Evolutionary conservation across 306 rosid species (phyloP), one percentile per base, ranked within the genome.

Genomic region (Dalbergia cochinchinensis): DNA sequence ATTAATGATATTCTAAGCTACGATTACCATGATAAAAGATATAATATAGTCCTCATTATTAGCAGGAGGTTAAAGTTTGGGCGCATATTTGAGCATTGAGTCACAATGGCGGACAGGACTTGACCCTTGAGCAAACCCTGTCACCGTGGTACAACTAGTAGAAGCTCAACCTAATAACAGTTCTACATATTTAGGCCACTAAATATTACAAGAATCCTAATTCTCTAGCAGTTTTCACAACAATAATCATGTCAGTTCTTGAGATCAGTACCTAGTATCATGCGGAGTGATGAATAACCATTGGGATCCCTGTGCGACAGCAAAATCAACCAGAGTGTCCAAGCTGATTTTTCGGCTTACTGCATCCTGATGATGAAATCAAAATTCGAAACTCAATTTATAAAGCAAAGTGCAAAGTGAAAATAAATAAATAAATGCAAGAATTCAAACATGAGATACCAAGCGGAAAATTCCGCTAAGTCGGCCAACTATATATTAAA

Each of bases 211-310:
- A 64, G 45, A 71, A 41, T 72, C 34, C 12, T 20, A 55, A 14
- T 20, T 48, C 55, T 76, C 11, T 26, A 26, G 33, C 53, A 58
- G 20, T 15, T 62, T 37, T 4, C 22, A 20, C 22, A 71, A 76
- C 9, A 68, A 62, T 53, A 63, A 67, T 65, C 55, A 77, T 53
- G 60, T 37, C 50, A n/a, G 34, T 26, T 47, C 31, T 75, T 51
- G 69, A 20, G 83, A 63, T 14, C 72, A 65, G 60, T 92, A 95
- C 99, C 99, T 84, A 77, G 91, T 90, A 67, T 95, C 99, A 83
- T 92, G 95, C 11, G 99, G 99, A 44, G 99, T 95, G 64, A 95
- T 91, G 77, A 92, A 88, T 85, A 92, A 82, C 99, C 99, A 95
- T 51, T 95, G 99, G 72, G 99, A 92, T 78, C 99, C 97, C 85